Percentiles rank a stretch among this genome's conserved stretches.
Evolutionary conservation across 2,329 filamentous ascomycete species (phyloP).

Genomic region (Macroventuria anomochaeta): DNA sequence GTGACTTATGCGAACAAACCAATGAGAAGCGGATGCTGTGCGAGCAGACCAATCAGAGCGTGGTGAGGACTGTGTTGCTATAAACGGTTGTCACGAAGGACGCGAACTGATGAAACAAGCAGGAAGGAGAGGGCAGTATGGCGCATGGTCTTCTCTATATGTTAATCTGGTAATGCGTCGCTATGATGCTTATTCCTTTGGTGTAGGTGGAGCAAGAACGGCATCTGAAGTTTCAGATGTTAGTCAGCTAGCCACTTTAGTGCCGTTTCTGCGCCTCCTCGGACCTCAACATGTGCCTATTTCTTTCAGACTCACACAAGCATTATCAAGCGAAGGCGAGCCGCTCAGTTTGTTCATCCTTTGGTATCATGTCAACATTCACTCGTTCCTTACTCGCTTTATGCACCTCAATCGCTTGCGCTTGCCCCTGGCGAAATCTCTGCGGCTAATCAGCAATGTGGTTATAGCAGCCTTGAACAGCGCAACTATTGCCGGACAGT

Average conservation of each 20-base stretch:
- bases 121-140: neutral
- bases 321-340: neutral
- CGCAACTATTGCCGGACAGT: too few species aligned
- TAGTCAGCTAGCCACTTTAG: neutral
- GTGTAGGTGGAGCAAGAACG: neutral
- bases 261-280: neutral
- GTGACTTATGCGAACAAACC: conserved; percentile 14
- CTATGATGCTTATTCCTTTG: too few species aligned
- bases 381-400: too few species aligned
- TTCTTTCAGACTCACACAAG: neutral
- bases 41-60: conserved; percentile 10
- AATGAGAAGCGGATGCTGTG: neutral
- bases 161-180: neutral
- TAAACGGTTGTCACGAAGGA: neutral
- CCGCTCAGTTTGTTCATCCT: neutral
- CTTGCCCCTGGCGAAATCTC: neutral
- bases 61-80: neutral
- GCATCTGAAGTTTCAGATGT: neutral
- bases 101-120: neutral
- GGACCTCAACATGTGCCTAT: neutral
- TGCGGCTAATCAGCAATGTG: too few species aligned
- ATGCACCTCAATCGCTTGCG: neutral
- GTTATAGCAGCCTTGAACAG: too few species aligned
- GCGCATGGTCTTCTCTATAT: neutral
- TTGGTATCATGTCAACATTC: neutral